Percentiles rank a stretch among this genome's conserved stretches.
Evolutionary conservation across 1,284 basidiomycete species (phyloP).

Genomic region (Polyporus tsugae): DNA sequence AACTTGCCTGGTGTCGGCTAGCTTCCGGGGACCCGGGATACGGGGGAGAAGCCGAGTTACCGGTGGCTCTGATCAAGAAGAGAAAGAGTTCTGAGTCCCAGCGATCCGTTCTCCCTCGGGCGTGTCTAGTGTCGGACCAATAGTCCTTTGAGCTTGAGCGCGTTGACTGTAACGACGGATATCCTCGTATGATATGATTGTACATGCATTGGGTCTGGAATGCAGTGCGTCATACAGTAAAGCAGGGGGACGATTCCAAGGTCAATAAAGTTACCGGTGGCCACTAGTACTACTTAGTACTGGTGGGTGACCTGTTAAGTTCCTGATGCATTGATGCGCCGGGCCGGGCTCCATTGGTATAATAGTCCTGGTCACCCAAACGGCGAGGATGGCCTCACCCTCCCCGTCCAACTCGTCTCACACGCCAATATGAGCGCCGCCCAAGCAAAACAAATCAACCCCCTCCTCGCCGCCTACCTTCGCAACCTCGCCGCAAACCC

Average conservation of each 20-base stretch:
- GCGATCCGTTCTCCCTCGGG: background rate
- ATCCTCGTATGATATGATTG: background rate
- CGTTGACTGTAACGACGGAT: background rate
- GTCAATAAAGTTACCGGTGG: background rate
- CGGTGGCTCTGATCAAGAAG: constrained; percentile 18
- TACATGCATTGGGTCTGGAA: background rate
- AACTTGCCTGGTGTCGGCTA: background rate
- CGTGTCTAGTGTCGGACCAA: too few relatives aligned
- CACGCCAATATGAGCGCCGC: constrained; percentile 44
- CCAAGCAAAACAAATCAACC: constrained; percentile 49
- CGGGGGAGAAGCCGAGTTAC: background rate
- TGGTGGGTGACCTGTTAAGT: background rate
- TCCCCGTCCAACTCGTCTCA: constrained; percentile 1
- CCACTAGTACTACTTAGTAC: too few relatives aligned
- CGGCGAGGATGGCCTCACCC: background rate
- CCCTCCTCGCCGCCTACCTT: constrained; percentile 72
- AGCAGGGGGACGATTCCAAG: background rate
- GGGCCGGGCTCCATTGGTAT: background rate
- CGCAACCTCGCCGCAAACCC: constrained; percentile 69
- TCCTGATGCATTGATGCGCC: background rate
- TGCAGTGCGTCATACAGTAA: background rate
- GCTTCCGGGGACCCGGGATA: constrained; percentile 19
- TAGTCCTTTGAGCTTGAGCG: background rate
- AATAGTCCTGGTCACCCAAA: background rate
- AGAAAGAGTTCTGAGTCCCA: constrained; percentile 8